Percentiles rank a stretch among this genome's conserved stretches.
Evolutionary conservation across 495 filamentous ascomycete genomes (phyloP).

Genomic region (Geopyxis carbonaria): DNA sequence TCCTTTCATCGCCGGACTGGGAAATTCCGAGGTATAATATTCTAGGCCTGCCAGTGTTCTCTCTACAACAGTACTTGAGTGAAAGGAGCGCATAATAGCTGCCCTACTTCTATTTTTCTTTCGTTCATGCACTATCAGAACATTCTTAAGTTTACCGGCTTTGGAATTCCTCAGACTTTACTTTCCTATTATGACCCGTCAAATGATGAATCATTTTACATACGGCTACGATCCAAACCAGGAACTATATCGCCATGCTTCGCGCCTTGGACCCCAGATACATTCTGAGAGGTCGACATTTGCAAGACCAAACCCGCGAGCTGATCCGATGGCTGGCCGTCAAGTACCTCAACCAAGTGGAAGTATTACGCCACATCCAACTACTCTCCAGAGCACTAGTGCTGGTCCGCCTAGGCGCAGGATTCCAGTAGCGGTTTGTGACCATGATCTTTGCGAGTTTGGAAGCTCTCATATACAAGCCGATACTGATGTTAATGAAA

Average conservation of each 20-base stretch:
- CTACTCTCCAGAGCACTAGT: slow-evolving; percentile 1
- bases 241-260: slow-evolving; percentile 18
- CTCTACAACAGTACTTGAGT: no score
- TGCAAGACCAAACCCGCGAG: slow-evolving; percentile 19
- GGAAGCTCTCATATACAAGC: background rate
- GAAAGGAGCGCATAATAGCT: no score
- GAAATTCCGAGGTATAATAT: no score
- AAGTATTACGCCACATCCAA: background rate
- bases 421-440: slow-evolving; percentile 25
- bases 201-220: slow-evolving; percentile 16
- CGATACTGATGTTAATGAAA: slow-evolving; percentile 27
- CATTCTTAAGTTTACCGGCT: no score
- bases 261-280: slow-evolving; percentile 4
- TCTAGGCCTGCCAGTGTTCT: no score
- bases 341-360: slow-evolving; percentile 3
- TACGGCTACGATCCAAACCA: slow-evolving; percentile 16
- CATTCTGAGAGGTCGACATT: background rate
- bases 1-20: no score
- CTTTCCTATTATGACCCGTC: no score
- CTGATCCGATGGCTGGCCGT: slow-evolving; percentile 16
- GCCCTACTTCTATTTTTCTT: no score
- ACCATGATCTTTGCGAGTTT: slow-evolving; percentile 1
- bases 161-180: no score
- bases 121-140: no score
- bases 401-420: slow-evolving; percentile 14